A percentile compares a stretch with the other conserved stretches of the same genome.
phyloP scores from a whole-genome alignment of 106 monocot species.

The Allium cepa region DNA sequence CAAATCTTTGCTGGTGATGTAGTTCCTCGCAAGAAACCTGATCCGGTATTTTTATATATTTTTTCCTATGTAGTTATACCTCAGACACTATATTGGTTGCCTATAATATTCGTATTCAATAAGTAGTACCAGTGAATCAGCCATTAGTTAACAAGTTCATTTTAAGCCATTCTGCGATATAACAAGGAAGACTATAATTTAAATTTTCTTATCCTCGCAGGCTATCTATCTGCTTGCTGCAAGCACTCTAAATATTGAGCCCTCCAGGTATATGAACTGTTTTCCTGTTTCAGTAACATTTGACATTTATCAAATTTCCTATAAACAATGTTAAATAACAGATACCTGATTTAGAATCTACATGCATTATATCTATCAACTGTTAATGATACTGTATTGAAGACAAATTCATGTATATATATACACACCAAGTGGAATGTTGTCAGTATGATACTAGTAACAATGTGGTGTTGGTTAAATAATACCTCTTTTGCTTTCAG shows the following conservation, averaged over 20 bases:
- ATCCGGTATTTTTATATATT: conserved; percentile 52
- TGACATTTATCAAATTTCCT: background rate
- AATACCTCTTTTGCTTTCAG: conserved; percentile 32
- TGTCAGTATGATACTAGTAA: background rate
- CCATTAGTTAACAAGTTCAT: too few relatives aligned
- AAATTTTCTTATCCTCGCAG: conserved; percentile 36
- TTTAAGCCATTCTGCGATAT: too few relatives aligned
- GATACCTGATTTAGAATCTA: background rate
- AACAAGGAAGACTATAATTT: too few relatives aligned
- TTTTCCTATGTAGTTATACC: background rate
- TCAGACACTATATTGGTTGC: too few relatives aligned
- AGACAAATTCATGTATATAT: background rate
- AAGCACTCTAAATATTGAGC: conserved; percentile 65
- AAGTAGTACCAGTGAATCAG: too few relatives aligned
- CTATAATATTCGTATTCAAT: too few relatives aligned
- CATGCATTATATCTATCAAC: background rate
- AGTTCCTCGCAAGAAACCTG: conserved; percentile 96
- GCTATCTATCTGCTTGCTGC: conserved; percentile 92
- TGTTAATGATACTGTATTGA: background rate
- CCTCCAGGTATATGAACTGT: conserved; percentile 57
- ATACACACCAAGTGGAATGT: too few relatives aligned
- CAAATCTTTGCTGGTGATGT: conserved; percentile 95
- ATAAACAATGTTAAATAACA: background rate
- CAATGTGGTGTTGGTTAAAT: background rate
- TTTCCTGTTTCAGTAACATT: background rate